Percentiles rank a stretch among this genome's conserved stretches.
Conservation (phyloP, 352 stramenopile genomes). For the Labyrinthula sp. region DNA sequence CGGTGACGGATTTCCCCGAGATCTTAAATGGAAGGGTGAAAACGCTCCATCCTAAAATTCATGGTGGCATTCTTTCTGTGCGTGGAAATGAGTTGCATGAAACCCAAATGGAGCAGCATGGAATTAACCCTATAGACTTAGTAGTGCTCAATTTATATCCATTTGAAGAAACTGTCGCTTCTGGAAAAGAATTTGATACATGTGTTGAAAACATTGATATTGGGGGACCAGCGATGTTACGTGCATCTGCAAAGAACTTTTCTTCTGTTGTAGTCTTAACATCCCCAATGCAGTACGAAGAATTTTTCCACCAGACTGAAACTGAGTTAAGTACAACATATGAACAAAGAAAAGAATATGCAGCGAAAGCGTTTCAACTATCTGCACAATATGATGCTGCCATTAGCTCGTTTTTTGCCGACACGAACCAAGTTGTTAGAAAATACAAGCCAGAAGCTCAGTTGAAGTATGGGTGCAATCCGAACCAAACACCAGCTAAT, state of each 20-base stretch:
- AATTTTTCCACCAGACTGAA: slow-evolving; percentile 64
- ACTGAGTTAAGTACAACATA: slow-evolving; percentile 47
- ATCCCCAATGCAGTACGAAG: slow-evolving; percentile 72
- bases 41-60: slow-evolving; percentile 96
- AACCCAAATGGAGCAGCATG: slow-evolving; percentile 77
- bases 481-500: slow-evolving; percentile 83
- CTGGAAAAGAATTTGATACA: slow-evolving; percentile 72
- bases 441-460: slow-evolving; percentile 79
- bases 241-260: slow-evolving; percentile 97
- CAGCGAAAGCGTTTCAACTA: slow-evolving; percentile 51
- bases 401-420: slow-evolving; percentile 86
- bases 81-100: slow-evolving; percentile 86
- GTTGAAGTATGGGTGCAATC: slow-evolving; percentile 92
- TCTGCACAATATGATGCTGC: slow-evolving; percentile 76
- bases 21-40: slow-evolving; percentile 98
- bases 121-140: slow-evolving; percentile 90
- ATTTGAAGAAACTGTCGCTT: slow-evolving; percentile 86
- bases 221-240: slow-evolving; percentile 92
- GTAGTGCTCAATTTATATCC: slow-evolving; percentile 98
- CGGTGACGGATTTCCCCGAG: slow-evolving; percentile 88
- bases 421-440: slow-evolving; percentile 52
- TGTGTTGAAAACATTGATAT: slow-evolving; percentile 99
- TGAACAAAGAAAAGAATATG: slow-evolving; percentile 40
- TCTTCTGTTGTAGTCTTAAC: slow-evolving; percentile 86
- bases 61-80: slow-evolving; percentile 89